Evolutionary conservation across 2,329 filamentous ascomycete genomes (phyloP).

Genomic region (Stachybotrys chartarum): DNA sequence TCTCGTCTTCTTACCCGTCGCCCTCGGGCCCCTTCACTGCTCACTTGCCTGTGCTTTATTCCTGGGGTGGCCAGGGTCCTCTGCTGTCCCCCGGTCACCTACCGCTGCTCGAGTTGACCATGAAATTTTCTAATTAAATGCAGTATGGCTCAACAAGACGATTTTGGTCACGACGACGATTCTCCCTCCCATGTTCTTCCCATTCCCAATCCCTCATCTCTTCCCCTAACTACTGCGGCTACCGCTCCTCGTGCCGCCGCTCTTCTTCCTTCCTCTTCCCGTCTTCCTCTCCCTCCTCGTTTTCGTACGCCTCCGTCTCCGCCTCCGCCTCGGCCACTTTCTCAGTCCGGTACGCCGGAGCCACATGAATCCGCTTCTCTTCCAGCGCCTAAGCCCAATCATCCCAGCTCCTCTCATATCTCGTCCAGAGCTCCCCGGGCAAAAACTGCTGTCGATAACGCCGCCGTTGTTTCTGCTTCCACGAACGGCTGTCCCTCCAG

Average conservation of each 20-base stretch:
- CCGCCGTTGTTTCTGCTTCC: not conserved
- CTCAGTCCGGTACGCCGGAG: not conserved
- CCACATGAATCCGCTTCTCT: not conserved
- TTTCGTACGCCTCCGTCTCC: slow-evolving; percentile 6
- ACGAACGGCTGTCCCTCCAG: not conserved
- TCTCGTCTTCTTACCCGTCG: slow-evolving; percentile 18
- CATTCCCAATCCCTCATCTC: slow-evolving; percentile 15
- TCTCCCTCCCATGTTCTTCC: slow-evolving; percentile 18
- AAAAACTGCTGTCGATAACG: not conserved
- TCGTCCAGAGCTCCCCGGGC: not conserved
- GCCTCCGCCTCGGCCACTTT: slow-evolving; percentile 7
- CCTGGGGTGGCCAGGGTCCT: slow-evolving; percentile 18
- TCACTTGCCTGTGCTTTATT: slow-evolving; percentile 1
- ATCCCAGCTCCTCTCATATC: not conserved
- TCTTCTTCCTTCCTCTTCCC: slow-evolving; percentile 10
- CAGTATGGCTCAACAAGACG: slow-evolving; percentile 22
- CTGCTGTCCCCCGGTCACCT: slow-evolving; percentile 12
- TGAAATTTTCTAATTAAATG: slow-evolving; percentile 29
- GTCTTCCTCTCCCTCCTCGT: slow-evolving; percentile 1
- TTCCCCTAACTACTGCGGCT: slow-evolving; percentile 12
- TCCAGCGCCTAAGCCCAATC: not conserved
- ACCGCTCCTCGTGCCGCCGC: slow-evolving; percentile 10
- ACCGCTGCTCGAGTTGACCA: slow-evolving; percentile 22
- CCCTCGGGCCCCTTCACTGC: slow-evolving; percentile 2
- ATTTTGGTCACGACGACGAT: slow-evolving; percentile 20